Evolutionary conservation across 1,284 basidiomycete genomes (phyloP), one percentile per base, ranked within the genome.

Genomic region (Psilocybe mexicana): DNA sequence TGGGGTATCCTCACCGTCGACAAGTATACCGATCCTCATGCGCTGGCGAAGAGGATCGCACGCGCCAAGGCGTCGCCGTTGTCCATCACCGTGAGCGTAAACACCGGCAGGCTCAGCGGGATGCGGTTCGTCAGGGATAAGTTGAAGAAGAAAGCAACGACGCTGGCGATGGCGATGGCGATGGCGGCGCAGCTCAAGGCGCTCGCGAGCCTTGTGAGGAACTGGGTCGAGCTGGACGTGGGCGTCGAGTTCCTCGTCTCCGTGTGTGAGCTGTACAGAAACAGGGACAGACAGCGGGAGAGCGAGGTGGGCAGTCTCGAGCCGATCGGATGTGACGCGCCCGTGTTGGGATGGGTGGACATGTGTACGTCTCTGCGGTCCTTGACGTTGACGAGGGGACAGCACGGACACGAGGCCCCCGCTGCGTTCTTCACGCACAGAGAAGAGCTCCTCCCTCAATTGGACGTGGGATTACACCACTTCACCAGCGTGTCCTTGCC

Each of bases 391-490:
- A 7, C 23, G 8, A 38, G 14, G 6, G 25, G 36, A 33, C 33
- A 42, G 23, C 23, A 10, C 4, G 14, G 8, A 6, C 18, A 38
- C 6, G 35, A 51, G 4, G 2, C 12, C 14, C 40, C 35, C 3
- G 24, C 3, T 2, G 36, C 24, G 8, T 51, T 51, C 26, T 51
- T 51, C 35, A 26, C 24, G 10, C 45, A 26, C 28, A 11, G 25
- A 47, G 12, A 5, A 23, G 10, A 28, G 10, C 45, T 26, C 14
- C 12, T 7, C 12, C 23, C 36, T 10, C 36, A 11, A 23, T 25
- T 11, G 23, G 36, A 47, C 14, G 6, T 18, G 7, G 63, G 58
- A 38, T 56, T 71, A 11, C 64, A 61, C 26, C 64, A 62, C 5
- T 63, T 70, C 43, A 59, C 63, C 3, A 55, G 59, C 3, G 28